Base-by-base conservation (phyloP, 2,329 filamentous ascomycete genomes). In the Talaromyces pinophilus region DNA sequence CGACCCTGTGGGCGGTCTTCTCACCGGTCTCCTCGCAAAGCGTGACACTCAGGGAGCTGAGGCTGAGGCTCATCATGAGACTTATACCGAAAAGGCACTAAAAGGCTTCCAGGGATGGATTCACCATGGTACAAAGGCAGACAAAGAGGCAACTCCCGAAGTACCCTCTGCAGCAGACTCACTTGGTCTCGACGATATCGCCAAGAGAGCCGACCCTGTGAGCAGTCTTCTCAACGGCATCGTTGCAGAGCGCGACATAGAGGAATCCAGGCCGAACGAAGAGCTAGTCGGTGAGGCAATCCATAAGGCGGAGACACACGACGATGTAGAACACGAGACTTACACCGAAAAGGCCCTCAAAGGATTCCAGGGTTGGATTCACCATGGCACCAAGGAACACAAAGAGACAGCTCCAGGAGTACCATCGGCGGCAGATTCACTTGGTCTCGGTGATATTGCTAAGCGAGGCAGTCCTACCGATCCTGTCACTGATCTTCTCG, bases 281-380 rank as follows among this genome's bases (percentile, higher is more conserved):
- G 35, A 38, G 35, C 11, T 38, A 5, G 35, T 38, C 11, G 35
- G 11, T 38, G 35, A 38, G 11, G 35, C 35, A 38, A 38, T 38
- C 11, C 35, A 38, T 38, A 38, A 38, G 11, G 8, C 57, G 1
- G 22, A 60, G 35, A 19, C 46, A 1, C 48, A 54, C 8, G 7
- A 38, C 11, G 11, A 13, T 13, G 35, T 38, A 38, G 11, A 38
- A 38, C 15, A 62, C 5, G 25, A 38, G 17, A 63, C 61, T 6
- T 55, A 63, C 11, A 63, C 48, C 28, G 61, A 63, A 6, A 33
- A 63, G 17, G 48, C 61, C 5, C 38, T 52, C n/a, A 55, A 55
- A 6, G 61, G 61, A 30, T 54, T 63, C 22, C 28, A 55, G 19
- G 61, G 61, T 15, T 55, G 33, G 46, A 35, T 62, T 28, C 48